These are phyloP conservation scores for Dendrobium officinale DNA, from an alignment of 106 monocot genomes.

Conservation along the genomic window DNA sequence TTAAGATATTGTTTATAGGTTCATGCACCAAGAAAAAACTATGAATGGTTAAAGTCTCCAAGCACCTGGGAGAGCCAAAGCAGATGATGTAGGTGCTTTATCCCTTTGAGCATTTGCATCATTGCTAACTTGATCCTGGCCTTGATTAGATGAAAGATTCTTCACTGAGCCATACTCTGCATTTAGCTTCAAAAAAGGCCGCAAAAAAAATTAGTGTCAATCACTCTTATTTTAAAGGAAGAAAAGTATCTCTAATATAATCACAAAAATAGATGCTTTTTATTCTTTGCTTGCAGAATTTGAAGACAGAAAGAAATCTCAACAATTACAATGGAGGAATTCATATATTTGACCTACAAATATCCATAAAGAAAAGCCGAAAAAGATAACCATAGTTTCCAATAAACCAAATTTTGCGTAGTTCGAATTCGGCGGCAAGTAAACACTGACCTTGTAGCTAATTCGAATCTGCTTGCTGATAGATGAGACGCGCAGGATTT, in stretches of 20 bases:
- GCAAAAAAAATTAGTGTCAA: neutral
- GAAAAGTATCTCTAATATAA: neutral
- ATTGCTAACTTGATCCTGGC: constrained; percentile 10
- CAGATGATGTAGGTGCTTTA: constrained; percentile 24
- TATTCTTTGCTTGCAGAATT: neutral
- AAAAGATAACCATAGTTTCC: neutral
- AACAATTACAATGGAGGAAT: neutral
- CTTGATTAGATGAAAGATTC: constrained; percentile 30
- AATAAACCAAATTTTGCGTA: too few relatives aligned
- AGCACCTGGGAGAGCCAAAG: constrained; percentile 62
- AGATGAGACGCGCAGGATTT: neutral
- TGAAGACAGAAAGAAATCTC: neutral
- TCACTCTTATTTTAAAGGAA: neutral
- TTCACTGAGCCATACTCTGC: constrained; percentile 73
- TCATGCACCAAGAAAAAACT: neutral
- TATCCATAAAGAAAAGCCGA: neutral
- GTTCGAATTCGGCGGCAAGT: too few relatives aligned
- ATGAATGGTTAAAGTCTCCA: neutral
- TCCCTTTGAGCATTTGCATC: constrained; percentile 24
- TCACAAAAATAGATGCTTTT: neutral
- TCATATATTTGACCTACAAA: too few relatives aligned
- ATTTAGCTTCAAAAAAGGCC: constrained; percentile 38
- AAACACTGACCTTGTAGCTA: constrained; percentile 66
- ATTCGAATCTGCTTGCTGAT: constrained; percentile 70
- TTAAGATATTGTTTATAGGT: neutral